A percentile compares a stretch with the other conserved stretches of the same genome.
Evolutionary conservation across 1,139 yeast species (phyloP).

Genomic region (Diutina ranongensis): DNA sequence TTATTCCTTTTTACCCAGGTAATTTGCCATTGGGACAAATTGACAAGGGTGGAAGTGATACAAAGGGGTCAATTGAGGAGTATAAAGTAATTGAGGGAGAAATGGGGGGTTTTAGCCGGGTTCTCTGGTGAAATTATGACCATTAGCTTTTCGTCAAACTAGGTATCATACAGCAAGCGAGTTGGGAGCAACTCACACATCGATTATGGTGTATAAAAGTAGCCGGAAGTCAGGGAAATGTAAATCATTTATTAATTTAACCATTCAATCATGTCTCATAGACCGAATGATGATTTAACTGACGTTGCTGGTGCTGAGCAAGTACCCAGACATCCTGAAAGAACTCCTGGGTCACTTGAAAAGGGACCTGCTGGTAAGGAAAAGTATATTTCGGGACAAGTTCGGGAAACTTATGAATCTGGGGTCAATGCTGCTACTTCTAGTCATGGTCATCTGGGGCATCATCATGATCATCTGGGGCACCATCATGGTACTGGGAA

Average conservation of each 20-base stretch:
- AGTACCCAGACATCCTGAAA: not conserved
- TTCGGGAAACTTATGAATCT: not conserved
- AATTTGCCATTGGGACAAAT: too few relatives aligned
- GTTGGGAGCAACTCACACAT: not conserved
- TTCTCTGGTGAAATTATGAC: too few relatives aligned
- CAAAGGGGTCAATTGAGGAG: too few relatives aligned
- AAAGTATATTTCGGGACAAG: not conserved
- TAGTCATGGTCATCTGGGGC: too few relatives aligned
- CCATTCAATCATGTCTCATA: not conserved
- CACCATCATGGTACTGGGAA: not conserved
- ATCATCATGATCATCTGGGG: not conserved
- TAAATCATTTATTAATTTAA: too few relatives aligned
- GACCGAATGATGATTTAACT: not conserved
- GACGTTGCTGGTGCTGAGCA: conserved; percentile 2
- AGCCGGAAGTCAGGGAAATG: too few relatives aligned
- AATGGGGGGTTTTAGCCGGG: not conserved
- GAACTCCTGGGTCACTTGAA: not conserved
- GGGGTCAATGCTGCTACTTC: not conserved
- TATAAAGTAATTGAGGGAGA: not conserved
- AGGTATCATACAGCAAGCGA: too few relatives aligned
- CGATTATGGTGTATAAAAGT: not conserved
- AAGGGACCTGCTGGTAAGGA: conserved; percentile 1
- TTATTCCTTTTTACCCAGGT: too few relatives aligned
- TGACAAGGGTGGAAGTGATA: too few relatives aligned
- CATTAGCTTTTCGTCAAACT: too few relatives aligned